phyloP scores from a whole-genome alignment of 768 basidiomycete species.

The Asterophora parasitica region DNA sequence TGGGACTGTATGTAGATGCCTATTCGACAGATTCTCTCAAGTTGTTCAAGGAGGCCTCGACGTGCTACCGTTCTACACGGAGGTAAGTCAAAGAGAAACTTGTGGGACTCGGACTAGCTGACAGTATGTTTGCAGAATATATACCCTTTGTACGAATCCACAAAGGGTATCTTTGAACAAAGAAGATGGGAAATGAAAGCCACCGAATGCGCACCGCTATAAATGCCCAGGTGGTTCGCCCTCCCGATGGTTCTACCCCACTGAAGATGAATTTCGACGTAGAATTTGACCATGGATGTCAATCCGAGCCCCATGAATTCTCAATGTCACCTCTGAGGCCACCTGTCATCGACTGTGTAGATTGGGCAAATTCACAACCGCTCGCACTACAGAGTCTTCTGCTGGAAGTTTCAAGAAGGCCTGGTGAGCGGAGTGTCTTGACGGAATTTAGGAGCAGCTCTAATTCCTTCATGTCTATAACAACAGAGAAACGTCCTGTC shows the following conservation, averaged over 20 bases:
- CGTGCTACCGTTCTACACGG: not conserved
- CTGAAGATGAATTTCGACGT: conserved; percentile 12
- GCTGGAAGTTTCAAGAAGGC: conserved; percentile 2
- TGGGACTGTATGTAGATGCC: not conserved
- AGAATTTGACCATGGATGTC: conserved; percentile 5
- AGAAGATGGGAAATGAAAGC: conserved; percentile 5
- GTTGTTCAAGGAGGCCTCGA: not conserved
- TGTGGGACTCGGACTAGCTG: not conserved
- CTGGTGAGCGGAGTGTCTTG: conserved; percentile 2
- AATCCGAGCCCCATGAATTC: conserved; percentile 1
- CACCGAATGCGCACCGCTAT: conserved; percentile 4
- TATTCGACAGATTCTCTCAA: not conserved
- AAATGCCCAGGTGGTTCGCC: conserved; percentile 4
- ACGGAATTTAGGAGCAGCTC: not conserved
- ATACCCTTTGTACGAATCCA: not conserved
- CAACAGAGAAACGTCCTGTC: conserved; percentile 4
- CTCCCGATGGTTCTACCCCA: not conserved
- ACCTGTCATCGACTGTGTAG: conserved; percentile 6
- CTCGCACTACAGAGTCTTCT: conserved; percentile 9
- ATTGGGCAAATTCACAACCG: conserved; percentile 13
- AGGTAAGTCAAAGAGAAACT: not conserved
- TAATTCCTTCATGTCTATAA: too few relatives aligned
- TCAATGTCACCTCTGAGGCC: conserved; percentile 7
- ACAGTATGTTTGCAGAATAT: not conserved
- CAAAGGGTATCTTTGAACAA: conserved; percentile 6